Base-by-base conservation (phyloP, 805 yeast genomes). In the Sugiyamaella boreocaroliniensis region DNA sequence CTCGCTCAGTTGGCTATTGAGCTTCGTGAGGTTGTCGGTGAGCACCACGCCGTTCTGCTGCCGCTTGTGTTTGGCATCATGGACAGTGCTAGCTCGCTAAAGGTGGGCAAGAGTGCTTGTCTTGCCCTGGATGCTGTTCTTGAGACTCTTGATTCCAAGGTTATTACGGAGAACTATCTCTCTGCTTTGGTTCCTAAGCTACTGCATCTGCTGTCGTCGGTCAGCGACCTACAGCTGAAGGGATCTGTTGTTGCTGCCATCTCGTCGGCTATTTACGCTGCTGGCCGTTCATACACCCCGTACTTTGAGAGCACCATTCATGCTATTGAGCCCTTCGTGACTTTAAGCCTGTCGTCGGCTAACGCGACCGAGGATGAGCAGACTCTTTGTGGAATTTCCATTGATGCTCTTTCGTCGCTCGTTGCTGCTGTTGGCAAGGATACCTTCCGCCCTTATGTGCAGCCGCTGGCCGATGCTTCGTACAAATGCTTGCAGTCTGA, bases 351-450 rank as follows among this genome's bases (percentile, higher is more conserved):
- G 11, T 37, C 42, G 19, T n/a, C 19, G 15, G 18, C 18, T 16
- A 57, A 61, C 32, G 55, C 83, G 58, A 79, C 82, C 64, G 77
- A 81, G 56, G 82, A 84, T 49, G 96, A 89, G 64, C 82, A 88
- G 59, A 96, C 89, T 72, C 80, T 93, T 63, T 82, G 95, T 69
- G 97, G 96, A 37, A 78, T 83, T 68, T 88, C 97, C 50, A 84
- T 93, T 61, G 99, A 93, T 75, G 86, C 93, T 65, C 80, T 93
- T 60, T 86, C 97, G 45, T 85, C 97, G 14, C 83, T 93, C 86
- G 97, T 96, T 52, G 81, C 90, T 69, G 97, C 99, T 52, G 97
- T 93, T 55, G 96, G 97, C 58, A 85, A 93, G 51, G 92, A 85
- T 62, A 76, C 89, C 0, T 93, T 93, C 73, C 80, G 87, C 43